These are phyloP conservation scores for Xerocomus amazonicus DNA, from an alignment of 1,284 basidiomycete species.

Conservation along the genomic window DNA sequence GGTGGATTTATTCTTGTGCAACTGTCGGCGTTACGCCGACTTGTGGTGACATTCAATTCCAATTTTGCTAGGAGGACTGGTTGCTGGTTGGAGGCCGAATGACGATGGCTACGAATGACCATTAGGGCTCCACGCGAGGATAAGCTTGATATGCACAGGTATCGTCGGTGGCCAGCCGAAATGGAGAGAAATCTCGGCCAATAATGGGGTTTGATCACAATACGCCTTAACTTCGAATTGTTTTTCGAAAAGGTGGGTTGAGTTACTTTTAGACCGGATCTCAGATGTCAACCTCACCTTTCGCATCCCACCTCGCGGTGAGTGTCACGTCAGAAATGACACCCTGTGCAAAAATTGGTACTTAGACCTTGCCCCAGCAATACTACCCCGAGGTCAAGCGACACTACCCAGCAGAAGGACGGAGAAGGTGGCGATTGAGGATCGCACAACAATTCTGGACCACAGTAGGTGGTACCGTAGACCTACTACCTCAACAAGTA, in stretches of 20 bases:
- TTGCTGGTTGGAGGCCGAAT: too few relatives aligned
- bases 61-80: too few relatives aligned
- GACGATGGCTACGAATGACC: too few relatives aligned
- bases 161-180: too few relatives aligned
- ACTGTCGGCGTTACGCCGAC: neutral
- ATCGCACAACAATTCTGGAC: conserved; percentile 41
- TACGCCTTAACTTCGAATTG: too few relatives aligned
- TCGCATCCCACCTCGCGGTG: conserved; percentile 17
- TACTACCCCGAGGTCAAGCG: conserved; percentile 36
- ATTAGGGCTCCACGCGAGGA: too few relatives aligned
- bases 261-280: too few relatives aligned
- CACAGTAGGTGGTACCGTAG: conserved; percentile 14
- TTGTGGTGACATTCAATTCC: too few relatives aligned
- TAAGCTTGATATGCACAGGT: too few relatives aligned
- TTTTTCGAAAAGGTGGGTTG: too few relatives aligned
- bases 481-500: conserved; percentile 14
- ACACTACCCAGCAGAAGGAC: conserved; percentile 37
- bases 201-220: too few relatives aligned
- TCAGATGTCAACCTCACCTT: conserved; percentile 19
- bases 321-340: conserved; percentile 5
- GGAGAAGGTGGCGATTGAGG: conserved; percentile 39
- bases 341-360: neutral
- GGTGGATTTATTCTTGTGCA: neutral
- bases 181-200: too few relatives aligned
- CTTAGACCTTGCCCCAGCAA: conserved; percentile 28